Conservation (phyloP, 1,284 basidiomycete genomes). For the Ceratobasidium sp. region DNA sequence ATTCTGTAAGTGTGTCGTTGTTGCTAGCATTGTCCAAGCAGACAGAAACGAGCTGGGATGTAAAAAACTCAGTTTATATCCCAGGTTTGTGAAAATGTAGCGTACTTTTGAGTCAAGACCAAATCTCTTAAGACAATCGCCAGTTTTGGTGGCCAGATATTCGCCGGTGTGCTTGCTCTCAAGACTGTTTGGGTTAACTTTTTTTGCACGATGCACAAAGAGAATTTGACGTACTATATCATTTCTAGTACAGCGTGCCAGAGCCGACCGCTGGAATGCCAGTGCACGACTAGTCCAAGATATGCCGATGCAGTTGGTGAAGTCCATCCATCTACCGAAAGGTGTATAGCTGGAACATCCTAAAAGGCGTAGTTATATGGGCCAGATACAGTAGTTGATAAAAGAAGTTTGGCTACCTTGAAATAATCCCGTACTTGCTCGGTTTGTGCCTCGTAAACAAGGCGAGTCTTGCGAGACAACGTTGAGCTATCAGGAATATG, state of each 20-base stretch:
- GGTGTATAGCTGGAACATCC: background rate
- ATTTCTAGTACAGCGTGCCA: background rate
- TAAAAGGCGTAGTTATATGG: too few relatives aligned
- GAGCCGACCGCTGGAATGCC: background rate
- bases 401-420: background rate
- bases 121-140: background rate
- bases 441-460: background rate
- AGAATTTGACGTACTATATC: background rate
- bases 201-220: background rate
- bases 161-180: background rate
- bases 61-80: background rate
- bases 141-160: background rate
- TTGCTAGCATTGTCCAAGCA: conserved; percentile 8
- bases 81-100: background rate
- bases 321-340: conserved; percentile 2
- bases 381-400: too few relatives aligned
- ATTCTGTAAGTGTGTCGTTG: background rate
- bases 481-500: background rate
- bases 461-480: background rate
- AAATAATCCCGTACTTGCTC: background rate
- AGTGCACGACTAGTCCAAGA: background rate
- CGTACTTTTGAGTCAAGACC: background rate
- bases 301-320: background rate
- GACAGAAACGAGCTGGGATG: background rate
- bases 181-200: background rate